Base-by-base conservation (phyloP, 2,329 filamentous ascomycete genomes). In the Trichoderma afroharzianum region DNA sequence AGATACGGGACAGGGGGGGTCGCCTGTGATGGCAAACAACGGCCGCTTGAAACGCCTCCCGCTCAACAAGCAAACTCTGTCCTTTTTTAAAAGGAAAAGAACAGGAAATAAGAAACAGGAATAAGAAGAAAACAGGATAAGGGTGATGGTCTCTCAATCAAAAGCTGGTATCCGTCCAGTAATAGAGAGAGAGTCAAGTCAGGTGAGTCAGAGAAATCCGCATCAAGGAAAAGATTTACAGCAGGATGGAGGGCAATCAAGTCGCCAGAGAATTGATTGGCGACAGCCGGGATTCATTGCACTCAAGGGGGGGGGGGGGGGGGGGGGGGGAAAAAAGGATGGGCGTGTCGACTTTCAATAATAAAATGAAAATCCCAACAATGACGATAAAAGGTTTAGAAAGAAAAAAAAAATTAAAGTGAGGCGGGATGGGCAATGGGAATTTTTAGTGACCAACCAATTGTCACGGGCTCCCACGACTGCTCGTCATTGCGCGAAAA, bases 391-490 rank as follows among this genome's bases (percentile, higher is more conserved):
- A 32, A 70, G 36, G 26, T n/a, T 50, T 50, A 21, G n/a, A 50
- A 43, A 12, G 9, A 50, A 24, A 50, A n/a, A n/a, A 43, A 50
- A 50, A 50, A 24, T 50, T 6, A 21, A 50, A 50, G 43, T 50
- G 43, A 50, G 43, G 43, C n/a, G 43, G 7, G 32, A 70, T 36
- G 15, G 28, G 15, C 26, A 30, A 30, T 53, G n/a, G 26, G n/a
- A 24, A 47, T 32, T 50, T 53, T 61, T 71, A 43, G 47, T 58
- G 53, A 57, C 70, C 70, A 71, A 71, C 70, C 70, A 68, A 68
- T 71, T 68, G 70, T 63, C 70, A 71, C 70, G 70, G 43, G 70
- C 63, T 63, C 58, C 24, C 18, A 47, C 43, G 32, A 64, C 4
- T 63, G 70, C 70, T 63, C 43, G 63, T 36, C 43, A 71, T 71